Evolutionary conservation across 441 rosid species (phyloP).

Genomic region (Gossypium gossypioides): DNA sequence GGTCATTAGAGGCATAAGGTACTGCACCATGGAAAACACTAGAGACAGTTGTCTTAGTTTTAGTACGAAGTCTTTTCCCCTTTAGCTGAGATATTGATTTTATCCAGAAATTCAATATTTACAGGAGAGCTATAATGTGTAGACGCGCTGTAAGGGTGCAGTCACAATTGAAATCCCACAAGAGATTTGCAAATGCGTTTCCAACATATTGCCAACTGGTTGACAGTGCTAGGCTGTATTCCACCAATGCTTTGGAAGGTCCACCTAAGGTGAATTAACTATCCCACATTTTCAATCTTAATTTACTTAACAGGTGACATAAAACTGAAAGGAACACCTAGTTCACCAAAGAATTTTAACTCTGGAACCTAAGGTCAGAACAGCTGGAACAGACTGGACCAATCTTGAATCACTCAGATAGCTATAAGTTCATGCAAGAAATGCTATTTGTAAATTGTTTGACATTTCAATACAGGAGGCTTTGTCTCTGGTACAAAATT

Average conservation of each 20-base stretch:
- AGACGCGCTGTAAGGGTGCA: conserved; percentile 88
- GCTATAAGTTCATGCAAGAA: not conserved
- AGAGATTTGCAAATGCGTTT: conserved; percentile 88
- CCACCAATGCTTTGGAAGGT: conserved; percentile 83
- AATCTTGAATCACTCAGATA: not conserved
- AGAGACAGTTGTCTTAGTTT: not conserved
- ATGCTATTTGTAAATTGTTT: not conserved
- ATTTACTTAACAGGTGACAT: not conserved
- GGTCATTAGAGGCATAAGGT: conserved; percentile 88
- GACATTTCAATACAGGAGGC: not conserved
- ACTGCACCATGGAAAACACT: not conserved
- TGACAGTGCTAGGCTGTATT: conserved; percentile 74
- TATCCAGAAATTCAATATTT: not conserved
- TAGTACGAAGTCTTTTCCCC: not conserved
- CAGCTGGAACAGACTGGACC: not conserved
- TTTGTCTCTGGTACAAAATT: not conserved
- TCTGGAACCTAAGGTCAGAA: not conserved
- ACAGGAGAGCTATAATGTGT: conserved; percentile 90
- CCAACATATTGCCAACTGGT: conserved; percentile 69
- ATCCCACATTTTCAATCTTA: not conserved
- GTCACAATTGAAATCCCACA: conserved; percentile 85
- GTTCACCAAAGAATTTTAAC: not conserved
- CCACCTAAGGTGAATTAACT: conserved; percentile 64
- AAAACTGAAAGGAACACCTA: not conserved
- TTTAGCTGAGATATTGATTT: conserved; percentile 7